Percentiles rank a stretch among this genome's conserved stretches.
Conservation (phyloP, 805 yeast genomes). For the Pichia pseudocactophila region DNA sequence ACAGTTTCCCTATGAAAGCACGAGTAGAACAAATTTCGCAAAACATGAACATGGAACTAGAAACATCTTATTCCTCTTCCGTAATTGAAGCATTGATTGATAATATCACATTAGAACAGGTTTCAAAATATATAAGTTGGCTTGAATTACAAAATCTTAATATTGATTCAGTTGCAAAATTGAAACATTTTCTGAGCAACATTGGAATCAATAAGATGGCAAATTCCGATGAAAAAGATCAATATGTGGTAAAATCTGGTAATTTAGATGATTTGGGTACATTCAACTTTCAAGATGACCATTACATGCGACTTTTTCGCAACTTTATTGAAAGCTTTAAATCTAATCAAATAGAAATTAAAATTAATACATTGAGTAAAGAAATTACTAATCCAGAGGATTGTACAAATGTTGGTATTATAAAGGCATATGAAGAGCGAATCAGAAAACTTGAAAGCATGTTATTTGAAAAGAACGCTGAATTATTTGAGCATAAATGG, state of each 20-base stretch:
- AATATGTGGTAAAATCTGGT: constrained; percentile 19
- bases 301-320: constrained; percentile 32
- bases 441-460: constrained; percentile 71
- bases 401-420: constrained; percentile 27
- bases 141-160: constrained; percentile 26
- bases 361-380: constrained; percentile 28
- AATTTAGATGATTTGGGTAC: constrained; percentile 24
- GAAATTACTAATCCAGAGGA: constrained; percentile 10
- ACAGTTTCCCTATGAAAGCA: constrained; percentile 15
- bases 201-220: constrained; percentile 23
- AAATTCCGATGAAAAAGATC: constrained; percentile 12
- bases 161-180: constrained; percentile 26
- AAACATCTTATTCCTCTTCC: background rate
- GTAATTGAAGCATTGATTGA: constrained; percentile 16
- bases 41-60: background rate
- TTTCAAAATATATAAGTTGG: constrained; percentile 30
- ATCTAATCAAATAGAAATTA: constrained; percentile 26
- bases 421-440: constrained; percentile 59
- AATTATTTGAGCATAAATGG: constrained; percentile 37
- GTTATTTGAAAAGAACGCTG: constrained; percentile 63
- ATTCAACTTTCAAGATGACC: constrained; percentile 22
- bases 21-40: background rate
- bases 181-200: constrained; percentile 30
- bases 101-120: constrained; percentile 23
- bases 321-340: constrained; percentile 39